Base-by-base conservation (phyloP, 2,329 filamentous ascomycete genomes). In the Rhexocercosporidium sp. region DNA sequence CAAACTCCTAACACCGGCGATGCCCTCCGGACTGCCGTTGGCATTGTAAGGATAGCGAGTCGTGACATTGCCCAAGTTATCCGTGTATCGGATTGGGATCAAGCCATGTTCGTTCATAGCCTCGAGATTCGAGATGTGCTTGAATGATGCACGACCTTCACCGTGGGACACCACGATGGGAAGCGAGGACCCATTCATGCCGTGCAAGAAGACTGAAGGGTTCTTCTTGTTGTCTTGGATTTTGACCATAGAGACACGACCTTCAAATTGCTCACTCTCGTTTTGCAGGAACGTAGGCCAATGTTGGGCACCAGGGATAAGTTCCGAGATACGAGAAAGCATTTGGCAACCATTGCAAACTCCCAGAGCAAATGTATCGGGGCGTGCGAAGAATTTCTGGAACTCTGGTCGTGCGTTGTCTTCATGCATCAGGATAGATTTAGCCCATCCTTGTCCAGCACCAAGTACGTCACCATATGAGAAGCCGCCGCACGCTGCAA, bases 271-370 rank as follows among this genome's bases (percentile, higher is more conserved):
- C 78, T 95, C 90, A 76, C 89, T 93, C 60, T 85, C 82, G 79
- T 98, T 98, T 67, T 91, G 85, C 66, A 95, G 91, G 79, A 97
- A 97, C 27, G 87, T 91, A 2, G 94, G 94, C 94, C 94, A 97
- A 74, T 86, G 81, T 71, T 87, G 82, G 0, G 94, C 88, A n/a
- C 94, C 94, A 0, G 94, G 94, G 70, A 97, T 96, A 62, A 97
- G 83, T 67, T 91, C 88, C 76, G 93, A 93, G 47, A 96, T 83
- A 60, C 93, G 89, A 6, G 91, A 92, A 47, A 98, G 83, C 88
- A 98, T 97, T 80, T 99, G 96, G 78, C 96, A 98, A 60, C 96
- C 96, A 78, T 99, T 99, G 86, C 96, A 98, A 39, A 98, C 93
- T 74, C 96, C 96, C 0, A 99, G 86, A 0, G 93, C 85, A 79